Evolutionary conservation across 768 basidiomycete species (phyloP), one percentile per base, ranked within the genome.

Genomic region (Pulveroboletus sp.): DNA sequence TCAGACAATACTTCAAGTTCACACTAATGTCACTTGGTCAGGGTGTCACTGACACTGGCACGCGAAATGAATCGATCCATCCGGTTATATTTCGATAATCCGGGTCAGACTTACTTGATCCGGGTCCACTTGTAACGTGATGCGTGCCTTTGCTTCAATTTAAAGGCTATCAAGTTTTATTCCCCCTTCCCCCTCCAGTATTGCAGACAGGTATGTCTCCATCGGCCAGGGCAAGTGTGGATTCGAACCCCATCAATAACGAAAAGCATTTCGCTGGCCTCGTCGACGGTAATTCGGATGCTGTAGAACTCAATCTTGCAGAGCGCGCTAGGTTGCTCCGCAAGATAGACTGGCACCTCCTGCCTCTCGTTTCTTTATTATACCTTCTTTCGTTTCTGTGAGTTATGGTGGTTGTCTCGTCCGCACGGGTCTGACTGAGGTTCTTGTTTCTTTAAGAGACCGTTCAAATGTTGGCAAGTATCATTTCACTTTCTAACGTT

Each of bases 331-430:
- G 55, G 49, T 40, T 67, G 8, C 51, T 77, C 38, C 65, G 73
- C 21, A 78, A 77, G 55, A 53, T 77, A 25, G 76, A 78, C 52
- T 59, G 63, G 50, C 73, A 76, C 50, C 53, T 77, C 20, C 53
- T 78, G 40, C 74, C 75, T 7, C 66, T 76, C 40, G 68, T 76
- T 32, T 74, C 73, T 6, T 47, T 75, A 32, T 57, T 78, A 11
- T 76, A 75, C 48, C 61, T 77, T 34, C 63, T 75, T 42, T 76
- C 74, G 7, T 77, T 76, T 56, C 57, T 77, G 72, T 76, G 51
- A 65, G 75, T 69, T 41, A 5, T 21, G 2, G 7, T 37, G 16
- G 20, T 34, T 4, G 35, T 21, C 34, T 14, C 1, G 17, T 8
- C 31, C 11, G 8, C 21, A 19, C 13, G 2, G 3, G 10, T 36